A percentile compares a stretch with the other conserved stretches of the same genome.
phyloP scores from a whole-genome alignment of 169 alveolate genomes.

The Perkinsus olseni region DNA sequence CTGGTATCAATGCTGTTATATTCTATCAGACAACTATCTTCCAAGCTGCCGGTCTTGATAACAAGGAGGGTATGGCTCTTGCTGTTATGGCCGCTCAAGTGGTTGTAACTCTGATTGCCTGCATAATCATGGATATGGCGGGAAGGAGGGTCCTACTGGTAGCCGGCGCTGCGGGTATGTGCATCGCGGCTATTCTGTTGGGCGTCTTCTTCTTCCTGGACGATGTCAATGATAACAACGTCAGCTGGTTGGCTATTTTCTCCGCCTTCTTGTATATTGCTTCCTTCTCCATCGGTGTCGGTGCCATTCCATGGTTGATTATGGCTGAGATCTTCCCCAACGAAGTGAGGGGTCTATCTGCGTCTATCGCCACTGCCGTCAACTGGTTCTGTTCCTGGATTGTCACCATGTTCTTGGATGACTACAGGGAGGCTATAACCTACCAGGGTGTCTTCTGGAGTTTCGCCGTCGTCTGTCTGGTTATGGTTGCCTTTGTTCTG shows the following conservation, averaged over 20 bases:
- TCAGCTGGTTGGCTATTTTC: background rate
- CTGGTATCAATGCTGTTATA: background rate
- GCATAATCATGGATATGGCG: background rate
- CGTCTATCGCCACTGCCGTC: background rate
- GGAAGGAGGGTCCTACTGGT: background rate
- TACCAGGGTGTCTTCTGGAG: slow-evolving; percentile 2
- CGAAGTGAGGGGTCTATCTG: background rate
- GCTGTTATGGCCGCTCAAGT: slow-evolving; percentile 1
- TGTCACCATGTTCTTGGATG: background rate
- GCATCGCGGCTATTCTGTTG: background rate
- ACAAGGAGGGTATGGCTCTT: background rate
- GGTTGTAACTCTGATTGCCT: background rate
- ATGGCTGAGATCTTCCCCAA: background rate
- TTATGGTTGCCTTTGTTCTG: background rate
- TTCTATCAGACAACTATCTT: background rate
- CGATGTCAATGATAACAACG: background rate
- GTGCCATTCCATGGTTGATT: background rate
- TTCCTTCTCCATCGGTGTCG: background rate
- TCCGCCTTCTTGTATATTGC: background rate
- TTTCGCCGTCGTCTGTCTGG: background rate
- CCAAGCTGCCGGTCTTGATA: background rate
- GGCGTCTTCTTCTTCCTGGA: background rate
- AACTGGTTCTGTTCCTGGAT: background rate
- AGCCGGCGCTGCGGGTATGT: background rate
- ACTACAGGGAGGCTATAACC: background rate